Evolutionary conservation across 2,329 filamentous ascomycete genomes (phyloP), one percentile per base, ranked within the genome.

Genomic region (Sporothrix phasma): DNA sequence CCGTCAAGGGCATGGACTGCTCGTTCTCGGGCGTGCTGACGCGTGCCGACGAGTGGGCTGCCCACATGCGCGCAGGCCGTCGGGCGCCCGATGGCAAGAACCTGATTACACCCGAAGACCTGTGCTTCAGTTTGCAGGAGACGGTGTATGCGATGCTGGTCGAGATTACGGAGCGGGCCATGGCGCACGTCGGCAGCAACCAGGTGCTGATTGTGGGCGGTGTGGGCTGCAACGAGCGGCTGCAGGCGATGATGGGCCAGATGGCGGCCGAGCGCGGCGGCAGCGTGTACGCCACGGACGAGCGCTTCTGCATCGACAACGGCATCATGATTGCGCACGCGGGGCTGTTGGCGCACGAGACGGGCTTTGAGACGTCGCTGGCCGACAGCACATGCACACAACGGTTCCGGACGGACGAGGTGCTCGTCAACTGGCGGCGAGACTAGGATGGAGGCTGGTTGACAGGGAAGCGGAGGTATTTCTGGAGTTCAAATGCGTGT

Each of bases 291-390:
- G 92, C 94, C 26, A 97, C 93, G 0, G 94, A 99, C 74, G 94
- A 99, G 79, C 82, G 94, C 53, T 99, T 96, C 74, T 99, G 94
- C 74, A 99, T 99, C 70, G 94, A 99, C 76, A 99, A 99, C 71
- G 94, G 94, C 58, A 97, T 99, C 73, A 99, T 99, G 94, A 99
- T 99, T 78, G 94, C 94, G 1, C 93, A 99, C 75, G 94, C 94
- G 1, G 94, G 94, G 2, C 76, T 99, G 70, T 74, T 97, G 71
- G 92, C 92, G 1, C 94, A 89, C 73, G 81, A 87, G 74, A 92
- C 86, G 17, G 93, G 93, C 1, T 92, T 91, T 72, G 81, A 77
- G 66, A 97, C 92, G 1, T 77, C 82, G 7, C 74, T 97, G 54
- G 86, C 88, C 67, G 89, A 97, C 51, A 93, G 88, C 69, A 90